Percentiles rank a stretch among this genome's conserved stretches.
Conservation (phyloP, 2,329 filamentous ascomycete genomes). For the Clonostachys rosea region DNA sequence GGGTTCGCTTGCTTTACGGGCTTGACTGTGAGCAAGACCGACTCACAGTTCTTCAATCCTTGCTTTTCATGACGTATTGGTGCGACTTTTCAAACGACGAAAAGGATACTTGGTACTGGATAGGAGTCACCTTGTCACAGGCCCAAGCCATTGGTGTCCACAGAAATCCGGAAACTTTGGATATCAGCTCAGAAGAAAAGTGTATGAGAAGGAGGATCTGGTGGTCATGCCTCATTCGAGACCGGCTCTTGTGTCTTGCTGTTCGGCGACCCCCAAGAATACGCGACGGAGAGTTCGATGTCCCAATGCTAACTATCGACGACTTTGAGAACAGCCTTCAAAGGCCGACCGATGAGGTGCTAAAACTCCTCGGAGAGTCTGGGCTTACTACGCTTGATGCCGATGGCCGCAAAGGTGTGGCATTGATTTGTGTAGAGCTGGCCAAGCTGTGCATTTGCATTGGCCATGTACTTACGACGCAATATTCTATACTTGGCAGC, state of each 20-base stretch:
- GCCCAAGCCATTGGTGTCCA: conserved; percentile 93
- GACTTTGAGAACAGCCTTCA: conserved; percentile 70
- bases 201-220: conserved; percentile 94
- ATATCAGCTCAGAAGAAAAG: conserved; percentile 63
- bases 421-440: conserved; percentile 68
- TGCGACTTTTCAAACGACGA: conserved; percentile 63
- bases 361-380: conserved; percentile 43
- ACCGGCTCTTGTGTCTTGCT: conserved; percentile 85
- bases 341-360: conserved; percentile 60
- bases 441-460: conserved; percentile 86
- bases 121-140: conserved; percentile 92
- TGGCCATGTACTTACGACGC: conserved; percentile 30
- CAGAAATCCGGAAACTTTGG: conserved; percentile 30
- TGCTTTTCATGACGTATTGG: conserved; percentile 94
- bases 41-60: conserved; percentile 79
- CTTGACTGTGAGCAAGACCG: conserved; percentile 93
- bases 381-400: conserved; percentile 68
- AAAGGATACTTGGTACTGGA: conserved; percentile 98
- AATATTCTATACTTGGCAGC: no score
- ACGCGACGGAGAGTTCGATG: conserved; percentile 89
- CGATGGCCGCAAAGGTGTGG: no score
- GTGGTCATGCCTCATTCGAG: conserved; percentile 97
- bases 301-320: conserved; percentile 78
- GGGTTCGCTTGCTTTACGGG: conserved; percentile 85
- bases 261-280: conserved; percentile 92